Percentiles rank a stretch among this genome's conserved stretches.
Evolutionary conservation across 148 eudicot genomes (phyloP).

Genomic region (Simmondsia chinensis): DNA sequence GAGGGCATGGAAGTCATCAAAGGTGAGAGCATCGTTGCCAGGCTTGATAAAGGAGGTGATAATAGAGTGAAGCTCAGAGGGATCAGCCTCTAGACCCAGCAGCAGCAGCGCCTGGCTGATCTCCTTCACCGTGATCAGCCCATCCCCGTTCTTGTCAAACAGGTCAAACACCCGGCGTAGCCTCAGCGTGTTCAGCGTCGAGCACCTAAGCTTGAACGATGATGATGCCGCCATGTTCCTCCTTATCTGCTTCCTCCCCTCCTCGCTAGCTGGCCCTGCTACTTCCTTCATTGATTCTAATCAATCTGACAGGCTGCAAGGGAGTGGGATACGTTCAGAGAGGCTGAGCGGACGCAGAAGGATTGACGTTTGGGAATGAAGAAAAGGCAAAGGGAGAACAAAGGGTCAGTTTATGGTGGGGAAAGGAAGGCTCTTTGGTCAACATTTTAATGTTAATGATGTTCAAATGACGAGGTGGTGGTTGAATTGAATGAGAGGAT

Average conservation of each 20-base stretch:
- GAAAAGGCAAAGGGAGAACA: too few relatives aligned
- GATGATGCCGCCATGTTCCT: constrained; percentile 1
- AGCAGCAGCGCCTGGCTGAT: constrained; percentile 45
- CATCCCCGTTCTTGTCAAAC: constrained; percentile 71
- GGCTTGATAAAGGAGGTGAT: constrained; percentile 38
- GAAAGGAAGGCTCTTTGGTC: too few relatives aligned
- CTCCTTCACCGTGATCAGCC: constrained; percentile 47
- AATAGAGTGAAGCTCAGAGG: constrained; percentile 23
- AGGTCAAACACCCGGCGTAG: constrained; percentile 70
- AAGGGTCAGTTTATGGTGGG: too few relatives aligned
- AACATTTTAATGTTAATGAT: too few relatives aligned
- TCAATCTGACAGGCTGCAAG: too few relatives aligned
- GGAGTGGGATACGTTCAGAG: too few relatives aligned
- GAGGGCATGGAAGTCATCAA: constrained; percentile 49
- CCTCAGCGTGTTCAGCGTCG: constrained; percentile 63
- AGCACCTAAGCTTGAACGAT: constrained; percentile 62
- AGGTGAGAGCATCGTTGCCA: constrained; percentile 35
- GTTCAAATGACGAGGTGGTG: too few relatives aligned
- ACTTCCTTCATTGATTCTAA: neutral
- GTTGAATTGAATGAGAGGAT: too few relatives aligned
- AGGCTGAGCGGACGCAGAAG: neutral
- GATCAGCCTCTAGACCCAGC: constrained; percentile 53
- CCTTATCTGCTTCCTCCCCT: neutral
- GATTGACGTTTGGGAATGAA: constrained; percentile 2
- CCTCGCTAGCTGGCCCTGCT: neutral